A percentile compares a stretch with the other conserved stretches of the same genome.
Evolutionary conservation across 2,329 filamentous ascomycete species (phyloP).

Genomic region (Alternaria longipes): DNA sequence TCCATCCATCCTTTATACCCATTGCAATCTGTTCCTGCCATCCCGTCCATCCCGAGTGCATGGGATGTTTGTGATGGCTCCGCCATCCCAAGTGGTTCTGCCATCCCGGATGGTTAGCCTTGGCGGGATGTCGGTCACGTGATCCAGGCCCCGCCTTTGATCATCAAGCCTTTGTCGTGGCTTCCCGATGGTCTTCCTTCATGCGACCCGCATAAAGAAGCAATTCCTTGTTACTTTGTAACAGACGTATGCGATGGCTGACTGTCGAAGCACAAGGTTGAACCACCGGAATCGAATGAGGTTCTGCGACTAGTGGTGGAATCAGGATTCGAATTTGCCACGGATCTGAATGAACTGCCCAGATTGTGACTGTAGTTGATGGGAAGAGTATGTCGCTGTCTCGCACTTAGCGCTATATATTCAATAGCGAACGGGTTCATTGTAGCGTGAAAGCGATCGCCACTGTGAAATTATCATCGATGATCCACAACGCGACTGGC

Average conservation of each 20-base stretch:
- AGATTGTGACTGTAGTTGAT: neutral
- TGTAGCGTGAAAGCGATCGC: slow-evolving; percentile 3
- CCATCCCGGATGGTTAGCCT: no score
- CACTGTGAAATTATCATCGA: neutral
- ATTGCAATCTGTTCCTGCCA: no score
- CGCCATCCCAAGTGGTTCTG: no score
- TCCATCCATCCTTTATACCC: no score
- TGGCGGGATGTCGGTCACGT: no score
- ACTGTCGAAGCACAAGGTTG: slow-evolving; percentile 1
- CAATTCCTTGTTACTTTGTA: no score
- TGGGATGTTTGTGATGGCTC: no score
- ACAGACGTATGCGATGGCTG: neutral
- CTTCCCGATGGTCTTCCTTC: no score
- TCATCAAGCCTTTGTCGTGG: no score
- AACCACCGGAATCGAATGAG: neutral
- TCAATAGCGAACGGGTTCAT: slow-evolving; percentile 5
- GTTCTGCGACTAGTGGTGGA: neutral
- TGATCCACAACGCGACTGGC: neutral
- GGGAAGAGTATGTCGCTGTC: neutral
- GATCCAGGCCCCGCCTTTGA: no score
- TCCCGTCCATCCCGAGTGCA: no score
- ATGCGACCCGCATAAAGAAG: no score
- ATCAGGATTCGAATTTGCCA: neutral
- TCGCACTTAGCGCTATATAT: neutral
- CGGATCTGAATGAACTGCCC: neutral